Evolutionary conservation across 2,329 filamentous ascomycete genomes (phyloP).

Genomic region (Verticillium klebahnii): DNA sequence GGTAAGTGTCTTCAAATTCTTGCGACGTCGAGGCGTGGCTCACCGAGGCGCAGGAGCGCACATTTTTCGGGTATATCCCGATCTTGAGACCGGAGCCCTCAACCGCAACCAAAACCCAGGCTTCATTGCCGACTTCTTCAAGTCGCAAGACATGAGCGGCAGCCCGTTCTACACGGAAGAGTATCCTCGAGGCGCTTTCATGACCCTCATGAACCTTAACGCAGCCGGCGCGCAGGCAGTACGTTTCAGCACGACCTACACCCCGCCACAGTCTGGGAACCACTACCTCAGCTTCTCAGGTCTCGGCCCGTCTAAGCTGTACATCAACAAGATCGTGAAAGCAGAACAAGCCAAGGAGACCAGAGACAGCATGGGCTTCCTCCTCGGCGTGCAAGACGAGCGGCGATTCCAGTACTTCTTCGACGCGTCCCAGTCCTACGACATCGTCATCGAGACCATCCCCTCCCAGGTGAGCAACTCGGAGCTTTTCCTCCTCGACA

Average conservation of each 20-base stretch:
- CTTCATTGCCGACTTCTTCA: constrained; percentile 15
- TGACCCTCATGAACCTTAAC: constrained; percentile 12
- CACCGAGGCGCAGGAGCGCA: constrained; percentile 5
- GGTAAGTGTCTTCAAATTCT: constrained; percentile 13
- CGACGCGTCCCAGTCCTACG: constrained; percentile 53
- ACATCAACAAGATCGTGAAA: constrained; percentile 22
- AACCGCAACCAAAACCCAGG: constrained; percentile 19
- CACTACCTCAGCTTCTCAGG: constrained; percentile 28
- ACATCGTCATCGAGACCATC: constrained; percentile 49
- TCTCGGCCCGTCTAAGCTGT: constrained; percentile 27
- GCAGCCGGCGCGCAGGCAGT: constrained; percentile 3
- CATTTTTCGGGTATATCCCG: constrained; percentile 14
- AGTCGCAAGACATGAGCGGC: not conserved
- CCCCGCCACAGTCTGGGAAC: constrained; percentile 8
- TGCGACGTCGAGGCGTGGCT: constrained; percentile 7
- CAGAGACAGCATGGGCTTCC: constrained; percentile 12
- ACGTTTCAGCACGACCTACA: constrained; percentile 21
- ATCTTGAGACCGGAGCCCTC: constrained; percentile 1
- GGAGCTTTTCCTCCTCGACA: constrained; percentile 20
- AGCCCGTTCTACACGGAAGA: not conserved
- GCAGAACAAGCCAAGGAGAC: constrained; percentile 25
- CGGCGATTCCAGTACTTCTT: constrained; percentile 53
- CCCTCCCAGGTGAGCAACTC: not conserved
- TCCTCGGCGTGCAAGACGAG: constrained; percentile 46
- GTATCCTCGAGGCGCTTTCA: constrained; percentile 11